Evolutionary conservation across 2,329 filamentous ascomycete species (phyloP), one percentile per base, ranked within the genome.

Genomic region (Colletotrichum agaves): DNA sequence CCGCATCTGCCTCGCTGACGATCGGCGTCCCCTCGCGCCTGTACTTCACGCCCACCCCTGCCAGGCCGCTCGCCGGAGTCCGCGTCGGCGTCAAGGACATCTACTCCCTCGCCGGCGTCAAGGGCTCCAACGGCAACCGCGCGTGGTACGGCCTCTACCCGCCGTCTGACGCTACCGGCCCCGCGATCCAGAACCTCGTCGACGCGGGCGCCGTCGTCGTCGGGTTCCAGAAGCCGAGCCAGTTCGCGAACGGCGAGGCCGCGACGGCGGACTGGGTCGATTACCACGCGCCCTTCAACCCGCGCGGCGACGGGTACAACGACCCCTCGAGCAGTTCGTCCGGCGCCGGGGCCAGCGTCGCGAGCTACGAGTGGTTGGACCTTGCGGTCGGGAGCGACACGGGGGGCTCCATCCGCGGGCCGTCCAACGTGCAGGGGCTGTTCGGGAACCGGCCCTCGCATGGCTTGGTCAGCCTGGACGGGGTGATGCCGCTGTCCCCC

Each of bases 41-140:
- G 0, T 90, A 90, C 77, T 88, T 81, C 75, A 84, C 80, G 2
- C 83, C 80, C 50, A 86, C 84, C 0, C 72, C 75, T 0, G 78
- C 82, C n/a, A 83, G 87, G 72, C 88, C 88, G 1, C 79, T 91
- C 0, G 85, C 87, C 5, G 88, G 89, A 17, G 83, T 89, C 3
- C 82, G 89, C 17, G 74, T 91, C 0, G 88, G 83, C 0, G 81
- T 91, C 61, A 91, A 91, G 74, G 89, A 91, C 70, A 87, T 90
- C 52, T 88, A 83, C 72, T 81, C 88, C 69, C 75, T 90, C 43
- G 81, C 70, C 1, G 89, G 88, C 2, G 74, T 89, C 2, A 81
- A 81, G 39, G 88, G 84, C 0, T 80, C 80, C 13, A 82, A 83
- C 59, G 87, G 87, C 2, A 89, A 86, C 65, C 79, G 86, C 41